Conservation (phyloP, 148 eudicot species). For the Nyssa sinensis region DNA sequence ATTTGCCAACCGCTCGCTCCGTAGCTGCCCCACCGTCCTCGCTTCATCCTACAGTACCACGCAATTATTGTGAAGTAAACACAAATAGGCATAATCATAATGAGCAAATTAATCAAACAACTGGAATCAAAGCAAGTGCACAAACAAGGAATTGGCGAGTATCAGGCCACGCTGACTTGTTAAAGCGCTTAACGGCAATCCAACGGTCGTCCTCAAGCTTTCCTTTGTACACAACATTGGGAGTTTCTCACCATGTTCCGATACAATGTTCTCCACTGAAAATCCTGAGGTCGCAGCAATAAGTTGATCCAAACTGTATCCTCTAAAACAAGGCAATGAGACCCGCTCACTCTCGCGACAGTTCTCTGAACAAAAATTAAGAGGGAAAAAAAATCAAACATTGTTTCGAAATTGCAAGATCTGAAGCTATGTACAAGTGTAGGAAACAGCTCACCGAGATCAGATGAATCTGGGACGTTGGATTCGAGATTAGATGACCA, state of each 20-base stretch:
- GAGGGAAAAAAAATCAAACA: neutral
- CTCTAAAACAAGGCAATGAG: constrained; percentile 52
- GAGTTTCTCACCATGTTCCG: constrained; percentile 88
- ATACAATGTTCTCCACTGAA: constrained; percentile 64
- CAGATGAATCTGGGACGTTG: constrained; percentile 41
- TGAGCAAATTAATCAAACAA: constrained; percentile 6
- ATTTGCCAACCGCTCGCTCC: constrained; percentile 77
- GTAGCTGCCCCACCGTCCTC: constrained; percentile 66
- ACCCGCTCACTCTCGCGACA: constrained; percentile 47
- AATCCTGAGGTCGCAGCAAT: constrained; percentile 68
- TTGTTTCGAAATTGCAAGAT: neutral
- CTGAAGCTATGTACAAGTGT: neutral
- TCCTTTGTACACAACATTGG: constrained; percentile 79
- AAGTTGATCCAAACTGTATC: constrained; percentile 67
- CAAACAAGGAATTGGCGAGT: constrained; percentile 68
- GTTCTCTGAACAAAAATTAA: constrained; percentile 31
- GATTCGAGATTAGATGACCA: constrained; percentile 51
- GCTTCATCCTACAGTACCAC: constrained; percentile 64
- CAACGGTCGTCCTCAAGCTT: constrained; percentile 57
- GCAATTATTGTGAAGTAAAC: neutral
- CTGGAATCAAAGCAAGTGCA: neutral
- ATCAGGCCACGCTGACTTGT: constrained; percentile 91
- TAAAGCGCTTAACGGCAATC: constrained; percentile 79
- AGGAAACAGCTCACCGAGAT: constrained; percentile 44
- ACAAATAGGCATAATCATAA: neutral